Conservation (phyloP, 2,329 filamentous ascomycete species). For the Orbilia oligospora region DNA sequence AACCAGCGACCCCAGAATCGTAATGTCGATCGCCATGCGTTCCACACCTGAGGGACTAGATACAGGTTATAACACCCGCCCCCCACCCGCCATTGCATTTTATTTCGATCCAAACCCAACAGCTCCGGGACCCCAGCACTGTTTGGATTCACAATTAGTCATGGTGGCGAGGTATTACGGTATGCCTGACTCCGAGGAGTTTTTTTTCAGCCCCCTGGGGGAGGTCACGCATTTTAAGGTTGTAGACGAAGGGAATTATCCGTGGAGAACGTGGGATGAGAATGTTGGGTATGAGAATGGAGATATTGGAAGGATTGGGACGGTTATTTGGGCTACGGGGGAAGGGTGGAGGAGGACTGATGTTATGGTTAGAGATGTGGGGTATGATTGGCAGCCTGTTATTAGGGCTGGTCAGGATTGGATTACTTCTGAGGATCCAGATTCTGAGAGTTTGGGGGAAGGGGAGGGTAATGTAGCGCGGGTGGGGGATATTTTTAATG, state of each 20-base stretch:
- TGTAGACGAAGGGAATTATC: not conserved
- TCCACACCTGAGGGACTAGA: not conserved
- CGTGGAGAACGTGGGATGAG: not conserved
- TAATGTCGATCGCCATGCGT: not conserved
- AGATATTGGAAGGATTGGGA: not conserved
- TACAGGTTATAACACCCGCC: not conserved
- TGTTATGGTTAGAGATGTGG: not conserved
- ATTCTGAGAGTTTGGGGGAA: too few relatives aligned
- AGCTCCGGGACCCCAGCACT: slow-evolving; percentile 4
- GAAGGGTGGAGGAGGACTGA: not conserved
- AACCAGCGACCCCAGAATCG: not conserved
- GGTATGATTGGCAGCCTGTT: not conserved
- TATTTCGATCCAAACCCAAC: not conserved
- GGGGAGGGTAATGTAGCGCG: not conserved
- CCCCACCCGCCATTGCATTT: slow-evolving; percentile 31
- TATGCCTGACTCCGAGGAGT: not conserved
- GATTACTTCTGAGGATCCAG: not conserved
- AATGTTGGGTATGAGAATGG: not conserved
- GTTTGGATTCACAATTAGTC: not conserved
- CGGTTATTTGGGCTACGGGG: not conserved
- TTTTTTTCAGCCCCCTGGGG: not conserved
- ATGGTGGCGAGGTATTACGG: not conserved
- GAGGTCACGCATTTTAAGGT: slow-evolving; percentile 23
- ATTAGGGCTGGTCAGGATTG: not conserved
- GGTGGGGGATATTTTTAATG: not conserved